Evolutionary conservation across 2,329 filamentous ascomycete species (phyloP), one percentile per base, ranked within the genome.

Genomic region (Metarhizium brunneum): DNA sequence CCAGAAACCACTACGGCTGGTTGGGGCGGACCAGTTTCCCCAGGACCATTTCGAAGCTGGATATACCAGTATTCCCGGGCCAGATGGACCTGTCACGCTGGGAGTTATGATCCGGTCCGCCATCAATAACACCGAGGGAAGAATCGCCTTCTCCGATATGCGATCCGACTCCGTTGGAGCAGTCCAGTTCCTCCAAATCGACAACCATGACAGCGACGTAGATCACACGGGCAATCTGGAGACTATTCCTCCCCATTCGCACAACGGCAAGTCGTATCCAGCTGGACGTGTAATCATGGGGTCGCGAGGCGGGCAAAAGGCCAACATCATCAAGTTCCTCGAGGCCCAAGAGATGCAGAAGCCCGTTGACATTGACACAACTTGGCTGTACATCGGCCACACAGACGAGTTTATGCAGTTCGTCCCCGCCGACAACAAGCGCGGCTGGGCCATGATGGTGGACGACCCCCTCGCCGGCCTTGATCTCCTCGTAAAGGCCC

Each of bases 21-120:
- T 52, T 55, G 1, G 58, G 56, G 35, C 69, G 73, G 56, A 60
- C 67, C 48, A 8, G 13, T 75, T 71, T 71, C 63, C 66, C 1
- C 72, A 74, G 56, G 71, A 75, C 54, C 66, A 71, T 42, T 56
- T 74, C 32, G 70, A 74, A 58, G 66, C 71, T 0, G 71, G 61
- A 1, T 75, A 71, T 56, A 62, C 63, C 4, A 71, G 67, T 52
- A 73, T 74, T 57, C 71, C 71, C 0, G 71, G 70, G 0, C 68
- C 70, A 1, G 18, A 68, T 4, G 68, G 69, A 0, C 59, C 68
- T 2, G 59, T 71, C 6, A 57, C 62, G 1, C 55, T 74, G 6
- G 65, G 65, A 4, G 57, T 74, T 6, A 62, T 73, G 53, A 60
- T 74, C 8, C 59, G 67, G 0, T 67, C 67, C 0, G 58, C 65